Base-by-base conservation (phyloP, 1,284 basidiomycete genomes). In the Ceratobasidium theobromae region DNA sequence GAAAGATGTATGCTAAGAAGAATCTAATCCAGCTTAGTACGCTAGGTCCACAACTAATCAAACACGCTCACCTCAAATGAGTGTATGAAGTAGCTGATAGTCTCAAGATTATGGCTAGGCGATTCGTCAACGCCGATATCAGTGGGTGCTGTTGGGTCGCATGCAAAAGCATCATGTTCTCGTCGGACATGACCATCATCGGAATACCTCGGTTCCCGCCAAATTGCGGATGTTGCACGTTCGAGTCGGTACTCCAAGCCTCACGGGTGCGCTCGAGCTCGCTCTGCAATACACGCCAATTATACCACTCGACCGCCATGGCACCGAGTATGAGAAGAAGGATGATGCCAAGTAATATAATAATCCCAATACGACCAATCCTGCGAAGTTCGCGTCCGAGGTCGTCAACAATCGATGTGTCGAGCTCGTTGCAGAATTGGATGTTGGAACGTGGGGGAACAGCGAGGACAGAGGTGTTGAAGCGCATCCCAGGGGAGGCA, bases 1-100 rank as follows among this genome's bases (percentile, higher is more conserved):
- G 92, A 74, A 92, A 90, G 68, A 98, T 81, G 77, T 96, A 98
- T 71, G 91, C 84, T 70, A 93, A 79, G 76, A 93, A 91, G 89
- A 90, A 95, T 65, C 84, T 84, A 18, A 9, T 4, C 8, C 4
- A 89, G 77, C 71, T 87, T 80, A 53, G 81, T 81, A 71, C 89
- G 83, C 71, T 86, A 81, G 27, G 80, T 76, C 40, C 2, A 45
- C 30, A 21, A 2, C n/a, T n/a, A 30, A 5, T 11, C 6, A 16
- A 16, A 9, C n/a, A 23, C 18, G 23, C 23, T 30, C 14, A 57
- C 53, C 53, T 62, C 28, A 62, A 62, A 51, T 62, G 57, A 38
- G 57, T 62, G 57, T 62, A 62, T 49, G 57, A 62, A 27, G 46
- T 62, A n/a, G 85, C 80, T 11, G 79, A 81, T 69, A 89, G 78